Conservation (phyloP, 176 grass and related monocot species). For the Oryza nivara region DNA sequence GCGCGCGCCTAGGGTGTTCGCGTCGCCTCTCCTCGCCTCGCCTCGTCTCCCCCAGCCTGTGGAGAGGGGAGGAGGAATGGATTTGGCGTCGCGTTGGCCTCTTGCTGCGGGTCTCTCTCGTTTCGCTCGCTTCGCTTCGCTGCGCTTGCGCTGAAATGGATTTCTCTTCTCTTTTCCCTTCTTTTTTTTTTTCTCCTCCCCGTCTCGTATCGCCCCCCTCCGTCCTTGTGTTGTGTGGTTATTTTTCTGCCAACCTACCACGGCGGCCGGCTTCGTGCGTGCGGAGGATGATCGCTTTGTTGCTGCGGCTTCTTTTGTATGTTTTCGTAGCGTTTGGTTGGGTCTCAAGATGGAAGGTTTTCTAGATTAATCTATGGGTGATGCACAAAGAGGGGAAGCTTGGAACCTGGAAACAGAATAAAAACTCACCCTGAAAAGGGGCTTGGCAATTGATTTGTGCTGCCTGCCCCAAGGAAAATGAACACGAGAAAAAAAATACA, state of each 20-base stretch:
- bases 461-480: neutral
- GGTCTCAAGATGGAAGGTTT: neutral
- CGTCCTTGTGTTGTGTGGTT: slow-evolving; percentile 16
- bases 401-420: neutral
- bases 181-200: neutral
- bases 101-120: slow-evolving; percentile 31
- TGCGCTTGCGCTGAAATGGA: slow-evolving; percentile 9
- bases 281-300: neutral
- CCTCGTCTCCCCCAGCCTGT: slow-evolving; percentile 50
- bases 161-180: neutral
- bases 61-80: slow-evolving; percentile 48
- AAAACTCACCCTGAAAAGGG: neutral
- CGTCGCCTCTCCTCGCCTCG: slow-evolving; percentile 21
- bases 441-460: neutral
- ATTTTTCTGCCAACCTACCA: slow-evolving; percentile 36
- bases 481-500: neutral
- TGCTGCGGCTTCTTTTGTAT: neutral
- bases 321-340: slow-evolving; percentile 13
- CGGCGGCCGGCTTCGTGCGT: neutral
- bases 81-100: slow-evolving; percentile 62
- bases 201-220: neutral
- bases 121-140: slow-evolving; percentile 38
- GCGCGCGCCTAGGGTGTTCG: slow-evolving; percentile 61
- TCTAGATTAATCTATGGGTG: neutral
- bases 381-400: neutral